Conservation (phyloP, 495 filamentous ascomycete species). For the Aspergillus cavernicola region DNA sequence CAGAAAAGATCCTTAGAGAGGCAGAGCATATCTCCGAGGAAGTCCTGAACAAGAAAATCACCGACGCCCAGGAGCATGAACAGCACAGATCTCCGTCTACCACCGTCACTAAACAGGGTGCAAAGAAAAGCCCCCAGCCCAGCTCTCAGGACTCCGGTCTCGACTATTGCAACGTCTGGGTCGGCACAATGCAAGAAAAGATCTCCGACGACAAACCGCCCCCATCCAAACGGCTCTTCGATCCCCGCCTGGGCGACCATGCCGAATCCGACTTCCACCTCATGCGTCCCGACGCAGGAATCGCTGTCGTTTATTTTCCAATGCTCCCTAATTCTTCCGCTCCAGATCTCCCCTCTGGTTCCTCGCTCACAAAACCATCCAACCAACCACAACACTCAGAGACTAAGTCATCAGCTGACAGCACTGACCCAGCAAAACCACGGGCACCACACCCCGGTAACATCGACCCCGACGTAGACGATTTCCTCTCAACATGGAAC, state of each 20-base stretch:
- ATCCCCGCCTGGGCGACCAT: conserved; percentile 28
- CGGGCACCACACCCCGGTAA: conserved; percentile 55
- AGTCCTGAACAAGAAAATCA: conserved; percentile 60
- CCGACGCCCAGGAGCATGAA: conserved; percentile 52
- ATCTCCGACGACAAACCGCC: conserved; percentile 58
- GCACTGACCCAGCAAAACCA: conserved; percentile 19
- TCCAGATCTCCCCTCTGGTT: conserved; percentile 28
- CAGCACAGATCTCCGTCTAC: conserved; percentile 1
- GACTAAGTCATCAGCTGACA: conserved; percentile 10
- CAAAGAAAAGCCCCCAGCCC: conserved; percentile 2
- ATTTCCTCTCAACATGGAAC: conserved; percentile 95
- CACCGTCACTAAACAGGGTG: conserved; percentile 2
- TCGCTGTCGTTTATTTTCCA: conserved; percentile 88
- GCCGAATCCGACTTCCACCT: conserved; percentile 67
- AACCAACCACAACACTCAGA: conserved; percentile 20
- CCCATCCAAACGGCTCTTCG: conserved; percentile 56
- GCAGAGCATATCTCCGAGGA: conserved; percentile 58
- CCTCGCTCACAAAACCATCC: conserved; percentile 19
- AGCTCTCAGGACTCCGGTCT: conserved; percentile 52
- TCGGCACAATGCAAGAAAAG: conserved; percentile 74
- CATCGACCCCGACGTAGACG: conserved; percentile 73
- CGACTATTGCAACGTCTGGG: conserved; percentile 92
- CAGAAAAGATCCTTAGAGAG: conserved; percentile 61
- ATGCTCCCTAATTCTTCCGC: conserved; percentile 69
- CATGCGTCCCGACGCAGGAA: conserved; percentile 72